Evolutionary conservation across 1,139 yeast genomes (phyloP).

Genomic region (Saccharomyces hybrid): DNA sequence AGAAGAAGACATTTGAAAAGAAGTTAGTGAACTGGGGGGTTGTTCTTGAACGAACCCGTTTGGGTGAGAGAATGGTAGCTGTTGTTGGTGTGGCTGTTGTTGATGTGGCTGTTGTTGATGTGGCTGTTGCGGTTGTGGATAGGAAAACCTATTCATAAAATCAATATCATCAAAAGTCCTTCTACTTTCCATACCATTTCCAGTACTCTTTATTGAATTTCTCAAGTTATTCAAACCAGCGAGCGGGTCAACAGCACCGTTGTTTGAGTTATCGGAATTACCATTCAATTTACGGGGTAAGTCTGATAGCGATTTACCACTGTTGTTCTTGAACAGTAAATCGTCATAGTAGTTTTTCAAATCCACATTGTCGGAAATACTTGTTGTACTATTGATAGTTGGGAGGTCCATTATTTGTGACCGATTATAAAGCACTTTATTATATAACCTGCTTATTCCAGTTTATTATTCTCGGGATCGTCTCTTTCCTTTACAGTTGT

Average conservation of each 20-base stretch:
- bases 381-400: constrained; percentile 31
- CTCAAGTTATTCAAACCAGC: neutral
- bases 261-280: neutral
- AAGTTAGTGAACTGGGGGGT: neutral
- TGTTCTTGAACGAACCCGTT: neutral
- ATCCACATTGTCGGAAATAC: constrained; percentile 30
- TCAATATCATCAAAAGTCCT: neutral
- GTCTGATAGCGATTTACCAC: constrained; percentile 31
- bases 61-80: neutral
- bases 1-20: constrained; percentile 1
- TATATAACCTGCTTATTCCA: neutral
- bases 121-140: neutral
- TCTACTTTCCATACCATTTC: neutral
- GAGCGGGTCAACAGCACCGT: neutral
- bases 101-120: neutral
- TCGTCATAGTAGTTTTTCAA: constrained; percentile 30
- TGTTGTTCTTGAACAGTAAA: constrained; percentile 27
- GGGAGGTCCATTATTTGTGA: constrained; percentile 21
- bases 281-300: constrained; percentile 19
- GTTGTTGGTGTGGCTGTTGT: neutral
- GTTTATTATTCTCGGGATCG: neutral
- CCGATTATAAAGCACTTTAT: constrained; percentile 3
- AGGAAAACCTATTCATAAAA: neutral
- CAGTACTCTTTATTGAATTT: neutral
- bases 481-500: neutral